Evolutionary conservation across 2,329 filamentous ascomycete genomes (phyloP).

Genomic region (Furcasterigmium furcatum): DNA sequence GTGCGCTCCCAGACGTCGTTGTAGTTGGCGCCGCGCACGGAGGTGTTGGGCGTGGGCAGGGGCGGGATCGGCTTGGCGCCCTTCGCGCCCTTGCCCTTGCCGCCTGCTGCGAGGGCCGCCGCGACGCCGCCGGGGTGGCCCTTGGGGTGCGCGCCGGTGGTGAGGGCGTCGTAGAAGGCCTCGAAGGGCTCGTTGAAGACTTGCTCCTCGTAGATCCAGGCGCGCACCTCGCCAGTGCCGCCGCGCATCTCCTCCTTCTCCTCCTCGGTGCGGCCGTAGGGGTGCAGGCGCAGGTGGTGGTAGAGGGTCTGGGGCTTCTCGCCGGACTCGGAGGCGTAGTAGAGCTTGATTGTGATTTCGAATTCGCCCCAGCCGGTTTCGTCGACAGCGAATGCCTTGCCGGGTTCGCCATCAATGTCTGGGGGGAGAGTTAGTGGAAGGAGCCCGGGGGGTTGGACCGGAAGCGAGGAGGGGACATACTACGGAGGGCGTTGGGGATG

Average conservation of each 20-base stretch:
- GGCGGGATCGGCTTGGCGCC: slow-evolving; percentile 30
- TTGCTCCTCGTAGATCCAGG: slow-evolving; percentile 88
- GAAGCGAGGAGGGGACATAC: slow-evolving; percentile 33
- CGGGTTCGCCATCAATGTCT: slow-evolving; percentile 68
- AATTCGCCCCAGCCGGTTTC: slow-evolving; percentile 99
- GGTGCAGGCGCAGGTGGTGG: slow-evolving; percentile 87
- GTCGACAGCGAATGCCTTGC: slow-evolving; percentile 74
- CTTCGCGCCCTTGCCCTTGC: slow-evolving; percentile 47
- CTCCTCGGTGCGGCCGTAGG: slow-evolving; percentile 80
- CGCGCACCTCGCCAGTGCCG: slow-evolving; percentile 63
- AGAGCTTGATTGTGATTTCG: slow-evolving; percentile 91
- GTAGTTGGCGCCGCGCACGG: slow-evolving; percentile 15
- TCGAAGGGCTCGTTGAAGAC: slow-evolving; percentile 97
- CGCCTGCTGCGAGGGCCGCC: slow-evolving; percentile 32
- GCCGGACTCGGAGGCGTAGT: slow-evolving; percentile 81
- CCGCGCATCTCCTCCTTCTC: slow-evolving; percentile 59
- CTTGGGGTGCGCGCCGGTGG: slow-evolving; percentile 61
- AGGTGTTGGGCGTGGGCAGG: slow-evolving; percentile 26
- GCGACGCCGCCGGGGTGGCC: slow-evolving; percentile 26
- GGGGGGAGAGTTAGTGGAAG: too few species aligned
- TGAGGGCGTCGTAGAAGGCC: slow-evolving; percentile 84
- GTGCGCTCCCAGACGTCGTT: slow-evolving; percentile 62
- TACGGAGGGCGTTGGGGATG: slow-evolving; percentile 86
- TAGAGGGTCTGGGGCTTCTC: slow-evolving; percentile 97
- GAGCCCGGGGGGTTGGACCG: too few species aligned